Percentiles rank a stretch among this genome's conserved stretches.
These are phyloP conservation scores for Furcasterigmium sp. DNA, from an alignment of 2,329 filamentous ascomycete genomes.

Conservation along the genomic window DNA sequence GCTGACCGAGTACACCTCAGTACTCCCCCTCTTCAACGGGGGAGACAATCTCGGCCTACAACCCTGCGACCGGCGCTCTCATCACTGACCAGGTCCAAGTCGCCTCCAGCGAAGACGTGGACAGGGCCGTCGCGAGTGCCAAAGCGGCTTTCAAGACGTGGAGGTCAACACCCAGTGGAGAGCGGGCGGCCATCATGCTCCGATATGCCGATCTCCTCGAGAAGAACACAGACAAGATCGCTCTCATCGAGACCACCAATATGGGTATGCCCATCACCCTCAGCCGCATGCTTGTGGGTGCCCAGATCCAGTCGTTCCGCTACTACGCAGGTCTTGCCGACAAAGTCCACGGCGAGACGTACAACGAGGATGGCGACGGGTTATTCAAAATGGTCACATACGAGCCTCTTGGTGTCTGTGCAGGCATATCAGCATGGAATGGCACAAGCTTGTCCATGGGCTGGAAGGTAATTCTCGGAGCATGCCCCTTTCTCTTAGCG, in stretches of 20 bases:
- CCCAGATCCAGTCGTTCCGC: constrained; percentile 65
- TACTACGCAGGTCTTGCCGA: constrained; percentile 76
- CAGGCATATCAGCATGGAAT: not conserved
- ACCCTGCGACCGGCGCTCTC: not conserved
- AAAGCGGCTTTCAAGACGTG: constrained; percentile 21
- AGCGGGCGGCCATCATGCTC: constrained; percentile 23
- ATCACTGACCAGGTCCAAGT: constrained; percentile 16
- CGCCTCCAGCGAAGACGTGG: constrained; percentile 19
- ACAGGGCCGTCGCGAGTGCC: constrained; percentile 20
- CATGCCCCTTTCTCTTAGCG: not conserved
- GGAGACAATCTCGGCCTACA: not conserved
- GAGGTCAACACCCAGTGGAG: constrained; percentile 16
- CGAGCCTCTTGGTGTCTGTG: constrained; percentile 60
- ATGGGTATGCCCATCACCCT: constrained; percentile 77
- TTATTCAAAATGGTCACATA: constrained; percentile 80
- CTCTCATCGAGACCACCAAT: constrained; percentile 80
- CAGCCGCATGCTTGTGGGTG: constrained; percentile 69
- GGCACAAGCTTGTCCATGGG: not conserved
- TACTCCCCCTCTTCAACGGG: not conserved
- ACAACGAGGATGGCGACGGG: constrained; percentile 67
- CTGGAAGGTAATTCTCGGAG: not conserved
- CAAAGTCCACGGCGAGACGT: constrained; percentile 81
- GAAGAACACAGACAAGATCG: constrained; percentile 70
- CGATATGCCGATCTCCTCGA: constrained; percentile 80
- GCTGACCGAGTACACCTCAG: not conserved